Evolutionary conservation across 1,284 basidiomycete species (phyloP), one percentile per base, ranked within the genome.

Genomic region (Boletus coffeatus): DNA sequence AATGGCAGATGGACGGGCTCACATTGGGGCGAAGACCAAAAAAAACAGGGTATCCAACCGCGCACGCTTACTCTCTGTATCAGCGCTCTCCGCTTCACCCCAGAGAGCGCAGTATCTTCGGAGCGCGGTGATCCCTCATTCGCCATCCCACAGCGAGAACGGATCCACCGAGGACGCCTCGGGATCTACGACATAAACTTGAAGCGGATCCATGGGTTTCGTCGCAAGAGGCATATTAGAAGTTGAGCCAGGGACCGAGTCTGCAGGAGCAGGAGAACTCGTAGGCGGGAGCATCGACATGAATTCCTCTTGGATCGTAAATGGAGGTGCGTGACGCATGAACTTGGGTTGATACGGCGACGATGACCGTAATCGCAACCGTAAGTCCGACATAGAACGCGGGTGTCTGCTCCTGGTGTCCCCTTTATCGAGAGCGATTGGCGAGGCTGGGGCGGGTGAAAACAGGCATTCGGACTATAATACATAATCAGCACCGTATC

Each of bases 21-120:
- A 92, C 90, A 82, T 75, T 92, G 88, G 41, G 5, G 88, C 85
- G 65, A 83, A 90, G 18, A 86, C 34, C 0, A 90, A 91, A 68
- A 89, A 34, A 32, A 32, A 32, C 0, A 88, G 83, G 0, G 90
- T 93, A 68, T 92, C 90, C 2, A 70, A 58, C 89, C 88, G 92
- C 1, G 76, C 67, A 10, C 78, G 79, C 71, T 84, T 81, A 68
- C 89, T 92, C 71, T 90, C 88, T 2, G 75, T 77, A 6, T 93
- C 85, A 0, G 85, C 84, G 34, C 80, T 81, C 48, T 87, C 78
- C 4, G 83, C 90, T 73, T 93, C 89, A 58, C 87, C 81, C 39
- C 82, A 32, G 29, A 32, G 29, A 32, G 29, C 29, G 29, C 29
- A 32, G 29, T 86, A 92, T 67, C 80, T 83, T 61, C 88, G 79